These are phyloP conservation scores for Leishmania major DNA, from an alignment of 208 protist genomes.

Conservation along the genomic window DNA sequence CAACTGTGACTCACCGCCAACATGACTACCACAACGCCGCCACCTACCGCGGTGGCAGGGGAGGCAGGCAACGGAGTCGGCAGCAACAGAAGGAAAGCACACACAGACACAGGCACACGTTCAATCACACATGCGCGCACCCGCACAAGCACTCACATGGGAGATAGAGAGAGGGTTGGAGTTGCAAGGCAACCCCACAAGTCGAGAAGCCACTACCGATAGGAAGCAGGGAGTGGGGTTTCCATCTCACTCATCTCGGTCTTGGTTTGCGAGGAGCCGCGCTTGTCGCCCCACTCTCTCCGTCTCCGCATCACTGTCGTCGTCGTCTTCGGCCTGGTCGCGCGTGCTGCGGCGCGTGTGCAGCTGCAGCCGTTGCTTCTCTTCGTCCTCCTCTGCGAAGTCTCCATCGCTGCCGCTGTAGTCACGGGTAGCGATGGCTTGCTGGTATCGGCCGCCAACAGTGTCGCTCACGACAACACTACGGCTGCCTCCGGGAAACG, in stretches of 20 bases:
- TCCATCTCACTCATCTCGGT: neutral
- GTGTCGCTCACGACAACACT: neutral
- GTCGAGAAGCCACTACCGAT: neutral
- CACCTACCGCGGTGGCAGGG: neutral
- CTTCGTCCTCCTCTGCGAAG: neutral
- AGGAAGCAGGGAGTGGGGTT: neutral
- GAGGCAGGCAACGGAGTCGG: neutral
- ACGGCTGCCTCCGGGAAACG: neutral
- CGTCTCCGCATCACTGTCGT: neutral
- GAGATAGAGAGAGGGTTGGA: neutral
- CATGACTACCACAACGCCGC: neutral
- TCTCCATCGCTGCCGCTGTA: constrained; percentile 4
- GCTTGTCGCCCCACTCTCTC: neutral
- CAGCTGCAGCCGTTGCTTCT: constrained; percentile 6
- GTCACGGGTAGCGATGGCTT: neutral
- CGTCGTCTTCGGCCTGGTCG: constrained; percentile 3
- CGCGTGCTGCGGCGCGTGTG: constrained; percentile 13
- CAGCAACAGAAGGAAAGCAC: neutral
- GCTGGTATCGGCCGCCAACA: neutral
- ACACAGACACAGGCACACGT: neutral
- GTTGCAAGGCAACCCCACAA: neutral
- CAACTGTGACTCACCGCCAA: neutral
- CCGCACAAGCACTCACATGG: neutral
- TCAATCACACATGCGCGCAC: neutral
- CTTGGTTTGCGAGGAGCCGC: neutral